Evolutionary conservation across 257 asterid genomes (phyloP), one percentile per base, ranked within the genome.

Genomic region (Primulina huaijiensis): DNA sequence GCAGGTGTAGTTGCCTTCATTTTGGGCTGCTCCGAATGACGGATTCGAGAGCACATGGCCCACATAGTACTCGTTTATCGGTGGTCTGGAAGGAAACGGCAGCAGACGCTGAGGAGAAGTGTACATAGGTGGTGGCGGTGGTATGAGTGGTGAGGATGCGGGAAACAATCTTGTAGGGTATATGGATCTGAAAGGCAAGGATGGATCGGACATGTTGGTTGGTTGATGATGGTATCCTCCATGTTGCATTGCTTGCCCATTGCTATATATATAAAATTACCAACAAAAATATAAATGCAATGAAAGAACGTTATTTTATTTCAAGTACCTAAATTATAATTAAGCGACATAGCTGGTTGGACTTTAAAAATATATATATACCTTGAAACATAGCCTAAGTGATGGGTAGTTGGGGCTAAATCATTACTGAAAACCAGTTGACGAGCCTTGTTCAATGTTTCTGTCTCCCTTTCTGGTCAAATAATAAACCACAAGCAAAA

Each of bases 371-470:
- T 43, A 43, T 21, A n/a, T 21, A n/a, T 60, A 8, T 85, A 82
- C 88, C 83, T 65, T 64, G 90, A 70, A 17, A 75, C 83, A 55
- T 78, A 92, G 81, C 96, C 86, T 29, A 85, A 70, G 74, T 85
- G 90, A 50, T n/a, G 82, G 29, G 84, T 21, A 3, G 71, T 76
- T 7, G 85, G 96, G 60, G 89, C 84, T 34, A 90, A 68, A 76
- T 92, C 98, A 73, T 81, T 93, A 9, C 81, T 82, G 86, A 86
- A 87, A 33, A 93, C 97, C 70, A 93, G 88, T 37, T 90, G 96
- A 56, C 98, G 95, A 66, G 98, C 98, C 77, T 86, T 89, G 85
- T 90, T 89, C 81, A 93, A 77, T 10, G 96, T 90, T 75, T 93
- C 98, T 16, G 97, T 89, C 88, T 93, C 97, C 86, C 97, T 86